A percentile compares a stretch with the other conserved stretches of the same genome.
Evolutionary conservation across 1,284 basidiomycete genomes (phyloP).

Genomic region (Cryptococcus hybrid): DNA sequence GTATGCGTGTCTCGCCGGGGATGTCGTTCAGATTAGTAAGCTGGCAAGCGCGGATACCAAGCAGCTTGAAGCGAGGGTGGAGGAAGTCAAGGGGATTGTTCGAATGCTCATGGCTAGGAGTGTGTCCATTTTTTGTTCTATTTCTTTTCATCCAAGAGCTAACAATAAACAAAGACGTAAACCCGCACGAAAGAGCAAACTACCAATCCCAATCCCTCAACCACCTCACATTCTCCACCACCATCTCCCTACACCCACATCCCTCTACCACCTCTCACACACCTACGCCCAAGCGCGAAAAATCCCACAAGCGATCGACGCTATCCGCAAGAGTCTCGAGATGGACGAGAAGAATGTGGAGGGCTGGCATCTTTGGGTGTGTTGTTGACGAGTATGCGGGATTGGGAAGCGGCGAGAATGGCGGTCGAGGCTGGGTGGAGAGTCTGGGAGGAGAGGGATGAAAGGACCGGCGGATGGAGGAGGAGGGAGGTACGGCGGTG

Average conservation of each 20-base stretch:
- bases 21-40: slow-evolving; percentile 24
- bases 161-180: slow-evolving; percentile 57
- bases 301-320: slow-evolving; percentile 64
- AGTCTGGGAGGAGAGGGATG: slow-evolving; percentile 51
- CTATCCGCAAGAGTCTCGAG: slow-evolving; percentile 74
- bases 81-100: slow-evolving; percentile 48
- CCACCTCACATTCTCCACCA: slow-evolving; percentile 59
- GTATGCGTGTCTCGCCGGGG: slow-evolving; percentile 43
- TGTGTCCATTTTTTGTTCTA: slow-evolving; percentile 24
- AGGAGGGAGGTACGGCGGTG: slow-evolving; percentile 5
- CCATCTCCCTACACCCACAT: slow-evolving; percentile 60
- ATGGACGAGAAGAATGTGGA: slow-evolving; percentile 68
- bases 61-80: slow-evolving; percentile 31
- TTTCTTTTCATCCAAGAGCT: no score
- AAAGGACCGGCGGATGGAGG: neutral
- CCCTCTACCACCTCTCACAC: slow-evolving; percentile 75
- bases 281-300: slow-evolving; percentile 71
- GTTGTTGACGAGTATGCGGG: slow-evolving; percentile 71
- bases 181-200: slow-evolving; percentile 60
- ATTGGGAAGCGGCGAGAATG: slow-evolving; percentile 75
- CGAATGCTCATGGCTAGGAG: slow-evolving; percentile 44
- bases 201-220: slow-evolving; percentile 63
- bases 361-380: slow-evolving; percentile 86
- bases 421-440: slow-evolving; percentile 70
- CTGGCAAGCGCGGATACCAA: slow-evolving; percentile 1